phyloP scores from a whole-genome alignment of 2,329 filamentous ascomycete genomes.

The Fusarium decemcellulare region DNA sequence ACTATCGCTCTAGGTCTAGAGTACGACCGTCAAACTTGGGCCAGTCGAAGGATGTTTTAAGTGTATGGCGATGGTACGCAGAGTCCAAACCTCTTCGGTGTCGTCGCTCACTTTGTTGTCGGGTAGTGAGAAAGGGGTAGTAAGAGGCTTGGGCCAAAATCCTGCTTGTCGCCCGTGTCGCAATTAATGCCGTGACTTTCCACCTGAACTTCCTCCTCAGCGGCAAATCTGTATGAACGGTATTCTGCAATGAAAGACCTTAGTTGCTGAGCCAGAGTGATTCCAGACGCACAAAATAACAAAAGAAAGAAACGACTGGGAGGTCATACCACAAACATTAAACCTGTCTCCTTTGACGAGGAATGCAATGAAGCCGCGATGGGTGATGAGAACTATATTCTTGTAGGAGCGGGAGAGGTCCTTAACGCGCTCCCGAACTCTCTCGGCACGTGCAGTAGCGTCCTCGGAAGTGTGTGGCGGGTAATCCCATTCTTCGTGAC shows the following conservation, averaged over 20 bases:
- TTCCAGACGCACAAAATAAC: fast-evolving
- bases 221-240: conserved; percentile 34
- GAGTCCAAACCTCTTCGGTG: no score
- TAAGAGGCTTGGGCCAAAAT: conserved; percentile 38
- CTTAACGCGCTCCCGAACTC: conserved; percentile 30
- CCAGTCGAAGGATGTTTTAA: no score
- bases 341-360: conserved; percentile 38
- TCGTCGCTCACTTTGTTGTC: no score
- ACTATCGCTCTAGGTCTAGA: no score
- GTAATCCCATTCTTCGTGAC: conserved; percentile 38
- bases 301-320: fast-evolving
- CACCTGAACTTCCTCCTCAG: conserved; percentile 8
- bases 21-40: no score
- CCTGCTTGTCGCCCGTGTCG: conserved; percentile 30
- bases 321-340: conserved; percentile 34
- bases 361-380: conserved; percentile 40
- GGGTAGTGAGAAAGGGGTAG: not conserved
- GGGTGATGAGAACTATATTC: conserved; percentile 37
- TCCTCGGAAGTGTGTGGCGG: conserved; percentile 24
- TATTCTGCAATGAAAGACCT: conserved; percentile 13
- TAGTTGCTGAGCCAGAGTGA: not conserved
- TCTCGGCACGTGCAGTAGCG: conserved; percentile 37
- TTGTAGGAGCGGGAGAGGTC: conserved; percentile 22
- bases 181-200: conserved; percentile 25
- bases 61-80: no score